Percentiles rank a stretch among this genome's conserved stretches.
phyloP scores from a whole-genome alignment of 257 asterid species.

The Jacaranda copaia region DNA sequence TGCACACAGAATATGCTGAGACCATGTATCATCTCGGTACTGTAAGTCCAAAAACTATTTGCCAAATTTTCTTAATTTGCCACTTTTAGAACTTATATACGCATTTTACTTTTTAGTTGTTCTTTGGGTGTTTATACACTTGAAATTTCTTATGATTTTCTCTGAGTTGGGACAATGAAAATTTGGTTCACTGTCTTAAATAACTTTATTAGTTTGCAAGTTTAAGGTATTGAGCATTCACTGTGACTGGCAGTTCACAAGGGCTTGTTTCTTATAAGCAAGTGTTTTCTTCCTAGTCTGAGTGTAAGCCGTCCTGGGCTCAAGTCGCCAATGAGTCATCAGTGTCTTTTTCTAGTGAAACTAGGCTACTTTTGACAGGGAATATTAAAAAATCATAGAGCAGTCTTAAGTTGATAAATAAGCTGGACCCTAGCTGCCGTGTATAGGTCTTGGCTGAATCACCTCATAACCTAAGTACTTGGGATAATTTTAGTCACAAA shows the following conservation, averaged over 20 bases:
- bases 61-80: not conserved
- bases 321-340: not conserved
- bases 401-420: not conserved
- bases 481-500: too few species aligned
- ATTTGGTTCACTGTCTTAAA: not conserved
- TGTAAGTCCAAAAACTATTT: slow-evolving; percentile 56
- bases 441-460: too few species aligned
- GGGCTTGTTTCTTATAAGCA: not conserved
- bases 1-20: slow-evolving; percentile 87
- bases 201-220: not conserved
- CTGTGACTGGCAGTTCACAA: too few species aligned
- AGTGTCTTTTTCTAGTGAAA: not conserved
- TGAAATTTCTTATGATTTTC: slow-evolving; percentile 19
- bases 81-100: not conserved
- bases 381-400: not conserved
- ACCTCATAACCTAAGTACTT: too few species aligned
- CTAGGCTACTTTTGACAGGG: not conserved
- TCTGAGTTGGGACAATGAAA: not conserved
- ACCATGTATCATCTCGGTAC: slow-evolving; percentile 91
- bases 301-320: not conserved
- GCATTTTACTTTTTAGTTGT: not conserved
- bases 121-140: not conserved
- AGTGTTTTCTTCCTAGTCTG: not conserved
- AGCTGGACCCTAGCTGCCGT: not conserved
- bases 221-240: not conserved